Base-by-base conservation (phyloP, 2,329 filamentous ascomycete genomes). In the Orbilia javanica region DNA sequence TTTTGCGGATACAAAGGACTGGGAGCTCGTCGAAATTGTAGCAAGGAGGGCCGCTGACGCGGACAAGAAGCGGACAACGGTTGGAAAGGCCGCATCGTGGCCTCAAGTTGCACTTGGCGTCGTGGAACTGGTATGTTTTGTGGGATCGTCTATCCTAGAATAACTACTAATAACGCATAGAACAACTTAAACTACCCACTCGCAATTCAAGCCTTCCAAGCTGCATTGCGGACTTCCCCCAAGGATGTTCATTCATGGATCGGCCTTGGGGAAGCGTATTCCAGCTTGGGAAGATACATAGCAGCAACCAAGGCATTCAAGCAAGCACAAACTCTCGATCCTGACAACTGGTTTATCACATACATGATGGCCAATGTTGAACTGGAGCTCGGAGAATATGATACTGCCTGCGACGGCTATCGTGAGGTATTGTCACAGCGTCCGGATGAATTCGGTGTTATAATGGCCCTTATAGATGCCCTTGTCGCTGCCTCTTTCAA, bases 351-450 rank as follows among this genome's bases (percentile, higher is more conserved):
- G 96, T 99, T 97, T 83, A 94, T 94, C 6, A 93, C 93, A 82
- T 97, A 97, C 84, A 96, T 99, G 91, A 89, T 98, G 77, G 94
- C 93, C 46, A 98, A 99, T 82, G 93, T 99, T 68, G 93, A 94
- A 83, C 90, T 94, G 67, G 95, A 98, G 83, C 87, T 98, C 57
- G 94, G 93, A n/a, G 91, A 96, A 48, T 97, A 91, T 81, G 92
- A 97, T 76, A 90, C 92, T 68, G 93, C 96, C 0, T 92, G 97
- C 74, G 83, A 86, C 27, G 89, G 93, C 4, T 97, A 98, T 82
- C 88, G 89, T 80, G 86, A 88, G 10, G 93, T 98, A 6, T 87
- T 97, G 57, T 84, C 86, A 22, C 86, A 87, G 10, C 90, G 91
- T 18, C 89, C 91, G 0, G 86, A 87, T 20, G 96, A 99, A 83